These are phyloP conservation scores for Sanghuangporus baumii DNA, from an alignment of 1,284 basidiomycete species.

Conservation along the genomic window DNA sequence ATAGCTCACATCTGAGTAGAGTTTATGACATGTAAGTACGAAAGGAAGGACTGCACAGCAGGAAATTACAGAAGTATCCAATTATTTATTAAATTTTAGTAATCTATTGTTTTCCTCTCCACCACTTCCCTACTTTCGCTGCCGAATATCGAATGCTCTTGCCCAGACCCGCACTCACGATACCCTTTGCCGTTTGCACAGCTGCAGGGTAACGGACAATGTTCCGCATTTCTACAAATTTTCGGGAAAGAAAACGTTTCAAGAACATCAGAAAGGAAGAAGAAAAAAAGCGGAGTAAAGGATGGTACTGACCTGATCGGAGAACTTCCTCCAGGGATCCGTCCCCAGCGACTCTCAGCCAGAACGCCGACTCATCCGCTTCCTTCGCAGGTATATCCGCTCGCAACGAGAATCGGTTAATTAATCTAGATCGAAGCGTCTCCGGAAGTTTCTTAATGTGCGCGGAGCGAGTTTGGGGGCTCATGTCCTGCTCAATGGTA, in stretches of 20 bases:
- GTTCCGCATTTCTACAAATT: conserved; percentile 54
- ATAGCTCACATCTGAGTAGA: not conserved
- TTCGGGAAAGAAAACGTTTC: not conserved
- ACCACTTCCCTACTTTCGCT: conserved; percentile 83
- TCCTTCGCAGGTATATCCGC: conserved; percentile 30
- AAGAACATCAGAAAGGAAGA: not conserved
- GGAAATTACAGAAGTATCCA: not conserved
- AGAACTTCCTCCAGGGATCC: conserved; percentile 51
- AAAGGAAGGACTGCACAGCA: not conserved
- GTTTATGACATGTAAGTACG: not conserved
- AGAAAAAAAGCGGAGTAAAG: not conserved
- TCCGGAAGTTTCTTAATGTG: conserved; percentile 76
- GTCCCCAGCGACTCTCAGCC: conserved; percentile 67
- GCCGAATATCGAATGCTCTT: conserved; percentile 76
- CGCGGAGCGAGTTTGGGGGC: conserved; percentile 57
- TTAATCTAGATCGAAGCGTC: conserved; percentile 54
- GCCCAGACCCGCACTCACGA: conserved; percentile 75
- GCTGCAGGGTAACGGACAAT: conserved; percentile 84
- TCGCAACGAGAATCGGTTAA: conserved; percentile 41
- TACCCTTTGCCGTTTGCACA: conserved; percentile 80
- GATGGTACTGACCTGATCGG: conserved; percentile 45
- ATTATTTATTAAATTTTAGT: not conserved
- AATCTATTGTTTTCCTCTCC: conserved; percentile 37
- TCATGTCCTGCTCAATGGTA: conserved; percentile 66
- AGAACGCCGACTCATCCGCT: conserved; percentile 69